Conservation (phyloP, 352 stramenopile species). For the Phytophthora uliginosa region DNA sequence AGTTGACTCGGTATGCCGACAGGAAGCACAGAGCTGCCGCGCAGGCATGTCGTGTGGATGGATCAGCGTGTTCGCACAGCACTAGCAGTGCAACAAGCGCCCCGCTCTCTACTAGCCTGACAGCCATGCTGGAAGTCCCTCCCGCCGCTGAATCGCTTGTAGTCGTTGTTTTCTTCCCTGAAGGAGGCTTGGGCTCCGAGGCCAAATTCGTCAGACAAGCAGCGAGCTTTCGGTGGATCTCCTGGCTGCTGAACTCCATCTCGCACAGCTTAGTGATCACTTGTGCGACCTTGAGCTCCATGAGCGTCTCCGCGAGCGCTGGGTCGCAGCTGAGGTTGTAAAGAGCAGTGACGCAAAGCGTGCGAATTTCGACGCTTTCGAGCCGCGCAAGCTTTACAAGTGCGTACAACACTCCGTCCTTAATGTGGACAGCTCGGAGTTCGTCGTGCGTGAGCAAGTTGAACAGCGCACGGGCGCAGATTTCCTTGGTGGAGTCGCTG, state of each 20-base stretch:
- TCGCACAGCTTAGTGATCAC: conserved; percentile 90
- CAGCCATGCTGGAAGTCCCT: conserved; percentile 25
- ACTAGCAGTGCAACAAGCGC: conserved; percentile 75
- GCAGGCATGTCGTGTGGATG: conserved; percentile 76
- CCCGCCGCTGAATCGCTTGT: conserved; percentile 1
- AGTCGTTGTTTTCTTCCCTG: conserved; percentile 22
- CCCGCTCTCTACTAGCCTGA: conserved; percentile 70
- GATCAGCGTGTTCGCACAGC: conserved; percentile 78
- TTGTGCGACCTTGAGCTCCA: conserved; percentile 88
- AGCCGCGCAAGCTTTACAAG: conserved; percentile 88
- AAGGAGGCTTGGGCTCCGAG: conserved; percentile 54
- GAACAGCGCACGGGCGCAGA: conserved; percentile 87
- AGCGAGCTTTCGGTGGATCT: conserved; percentile 78
- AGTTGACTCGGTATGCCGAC: conserved; percentile 73
- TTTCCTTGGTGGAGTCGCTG: conserved; percentile 90
- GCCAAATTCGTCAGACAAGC: conserved; percentile 85
- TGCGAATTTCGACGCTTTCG: conserved; percentile 85
- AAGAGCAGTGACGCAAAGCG: conserved; percentile 79
- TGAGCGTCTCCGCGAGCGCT: conserved; percentile 75
- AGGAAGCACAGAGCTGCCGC: conserved; percentile 79
- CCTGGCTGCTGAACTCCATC: conserved; percentile 86
- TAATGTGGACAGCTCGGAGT: conserved; percentile 83
- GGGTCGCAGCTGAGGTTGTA: conserved; percentile 90
- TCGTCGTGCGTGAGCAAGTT: conserved; percentile 90
- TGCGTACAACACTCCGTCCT: conserved; percentile 89